Conservation (phyloP, 352 stramenopile species). For the Phytophthora ohioensis region DNA sequence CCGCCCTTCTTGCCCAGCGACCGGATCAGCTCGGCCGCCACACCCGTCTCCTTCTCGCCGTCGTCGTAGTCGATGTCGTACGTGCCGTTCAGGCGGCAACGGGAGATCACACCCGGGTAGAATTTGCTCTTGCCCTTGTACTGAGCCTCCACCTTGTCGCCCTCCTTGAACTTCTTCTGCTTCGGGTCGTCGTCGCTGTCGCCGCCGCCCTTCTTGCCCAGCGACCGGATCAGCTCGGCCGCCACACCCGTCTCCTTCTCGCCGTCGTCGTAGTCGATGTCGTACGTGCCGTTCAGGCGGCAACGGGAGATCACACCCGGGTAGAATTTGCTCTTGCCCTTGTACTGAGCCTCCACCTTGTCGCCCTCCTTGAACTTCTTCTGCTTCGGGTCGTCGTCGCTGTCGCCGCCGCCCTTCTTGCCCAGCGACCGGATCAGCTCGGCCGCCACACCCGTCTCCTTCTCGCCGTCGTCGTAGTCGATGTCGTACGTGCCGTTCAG, state of each 20-base stretch:
- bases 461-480: conserved; percentile 31
- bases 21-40: conserved; percentile 21
- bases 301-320: conserved; percentile 20
- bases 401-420: conserved; percentile 23
- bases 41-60: conserved; percentile 28
- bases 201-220: conserved; percentile 10
- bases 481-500: conserved; percentile 33
- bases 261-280: conserved; percentile 26
- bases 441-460: conserved; percentile 29
- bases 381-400: conserved; percentile 21
- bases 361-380: conserved; percentile 20
- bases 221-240: conserved; percentile 17
- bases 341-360: conserved; percentile 26
- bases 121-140: conserved; percentile 29
- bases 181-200: conserved; percentile 24
- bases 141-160: conserved; percentile 26
- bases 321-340: conserved; percentile 27
- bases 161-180: conserved; percentile 21
- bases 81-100: conserved; percentile 24
- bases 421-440: conserved; percentile 23
- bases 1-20: conserved; percentile 16
- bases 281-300: conserved; percentile 23
- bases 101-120: conserved; percentile 23
- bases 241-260: conserved; percentile 26
- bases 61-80: conserved; percentile 28